Evolutionary conservation across 345 rosid species (phyloP).

Genomic region (Citrus maxima): DNA sequence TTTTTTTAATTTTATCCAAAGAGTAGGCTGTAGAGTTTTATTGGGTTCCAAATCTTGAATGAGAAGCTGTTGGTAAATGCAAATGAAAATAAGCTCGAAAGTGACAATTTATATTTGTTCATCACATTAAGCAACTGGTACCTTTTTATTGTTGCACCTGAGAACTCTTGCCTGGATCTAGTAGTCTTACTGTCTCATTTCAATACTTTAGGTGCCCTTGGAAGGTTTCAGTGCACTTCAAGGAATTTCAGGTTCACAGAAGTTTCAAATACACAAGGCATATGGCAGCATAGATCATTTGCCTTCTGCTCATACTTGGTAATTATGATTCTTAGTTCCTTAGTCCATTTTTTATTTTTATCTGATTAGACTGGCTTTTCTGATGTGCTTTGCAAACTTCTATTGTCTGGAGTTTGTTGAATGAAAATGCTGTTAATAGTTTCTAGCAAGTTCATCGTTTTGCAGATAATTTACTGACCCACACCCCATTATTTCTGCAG

Average conservation of each 20-base stretch:
- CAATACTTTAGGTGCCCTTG: slow-evolving; percentile 67
- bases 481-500: slow-evolving; percentile 40
- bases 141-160: not conserved
- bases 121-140: too few relatives aligned
- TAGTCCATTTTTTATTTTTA: not conserved
- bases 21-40: not conserved
- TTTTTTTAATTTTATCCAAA: not conserved
- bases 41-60: not conserved
- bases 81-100: not conserved
- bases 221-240: slow-evolving; percentile 97
- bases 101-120: not conserved
- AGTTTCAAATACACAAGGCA: slow-evolving; percentile 98
- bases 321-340: slow-evolving; percentile 19
- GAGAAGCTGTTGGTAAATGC: not conserved
- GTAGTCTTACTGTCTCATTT: not conserved
- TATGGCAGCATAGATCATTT: slow-evolving; percentile 89
- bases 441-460: not conserved
- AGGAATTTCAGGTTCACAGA: slow-evolving; percentile 94
- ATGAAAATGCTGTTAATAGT: not conserved
- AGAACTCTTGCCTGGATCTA: not conserved
- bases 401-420: not conserved
- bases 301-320: slow-evolving; percentile 99
- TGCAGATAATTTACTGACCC: not conserved
- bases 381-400: not conserved
- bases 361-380: not conserved